Conservation (phyloP, 2,329 filamentous ascomycete species). For the Fusarium multiceps region DNA sequence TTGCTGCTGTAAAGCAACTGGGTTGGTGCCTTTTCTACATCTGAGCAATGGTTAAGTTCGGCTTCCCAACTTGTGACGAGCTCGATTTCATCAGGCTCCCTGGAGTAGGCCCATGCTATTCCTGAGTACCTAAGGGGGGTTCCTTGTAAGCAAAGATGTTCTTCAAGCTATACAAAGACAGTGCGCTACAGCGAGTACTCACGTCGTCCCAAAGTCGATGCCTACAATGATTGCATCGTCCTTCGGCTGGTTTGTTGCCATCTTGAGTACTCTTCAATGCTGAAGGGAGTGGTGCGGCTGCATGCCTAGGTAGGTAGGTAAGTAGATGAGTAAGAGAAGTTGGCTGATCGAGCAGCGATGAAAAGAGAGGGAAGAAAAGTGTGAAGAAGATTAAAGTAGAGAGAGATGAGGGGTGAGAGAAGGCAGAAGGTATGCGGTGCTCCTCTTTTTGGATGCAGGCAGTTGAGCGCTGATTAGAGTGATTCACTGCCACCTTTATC, state of each 20-base stretch:
- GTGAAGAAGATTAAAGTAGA: rapidly evolving
- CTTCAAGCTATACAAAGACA: too few relatives aligned
- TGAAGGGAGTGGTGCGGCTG: too few relatives aligned
- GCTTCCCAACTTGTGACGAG: constrained; percentile 50
- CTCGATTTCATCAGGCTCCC: constrained; percentile 44
- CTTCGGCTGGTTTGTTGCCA: background rate
- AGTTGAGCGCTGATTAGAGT: background rate
- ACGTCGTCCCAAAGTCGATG: constrained; percentile 62
- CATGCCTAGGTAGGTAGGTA: too few relatives aligned
- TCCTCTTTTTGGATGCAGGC: background rate
- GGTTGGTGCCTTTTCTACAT: constrained; percentile 50
- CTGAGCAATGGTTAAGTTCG: constrained; percentile 28
- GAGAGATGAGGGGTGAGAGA: rapidly evolving
- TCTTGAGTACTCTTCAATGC: background rate
- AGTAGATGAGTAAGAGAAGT: background rate
- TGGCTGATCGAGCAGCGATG: rapidly evolving
- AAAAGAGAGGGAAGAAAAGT: background rate
- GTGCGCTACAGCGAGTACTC: background rate
- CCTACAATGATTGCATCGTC: constrained; percentile 51
- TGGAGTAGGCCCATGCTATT: constrained; percentile 53
- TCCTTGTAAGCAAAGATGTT: background rate
- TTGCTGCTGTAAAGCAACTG: constrained; percentile 36
- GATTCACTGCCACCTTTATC: background rate
- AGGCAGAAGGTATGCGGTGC: background rate
- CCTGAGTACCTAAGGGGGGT: constrained; percentile 51